Evolutionary conservation across 805 yeast genomes (phyloP), one percentile per base, ranked within the genome.

Genomic region (Candida sakaeoensis): DNA sequence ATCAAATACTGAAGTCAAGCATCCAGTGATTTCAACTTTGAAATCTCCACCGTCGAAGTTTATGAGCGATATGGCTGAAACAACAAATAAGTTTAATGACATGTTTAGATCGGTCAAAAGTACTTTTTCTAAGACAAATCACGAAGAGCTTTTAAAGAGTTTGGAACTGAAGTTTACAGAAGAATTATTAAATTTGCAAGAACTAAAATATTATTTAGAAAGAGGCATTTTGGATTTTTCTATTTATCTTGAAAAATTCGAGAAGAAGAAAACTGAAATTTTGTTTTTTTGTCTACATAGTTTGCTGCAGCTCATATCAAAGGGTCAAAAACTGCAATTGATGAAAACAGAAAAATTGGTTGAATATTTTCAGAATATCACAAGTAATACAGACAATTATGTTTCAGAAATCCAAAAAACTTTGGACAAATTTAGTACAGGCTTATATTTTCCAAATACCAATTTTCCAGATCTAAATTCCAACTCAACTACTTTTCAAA

Each of bases 361-460:
- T 0, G 40, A 50, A 2, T 46, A 46, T 2, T 49, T 61, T 31
- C 44, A 58, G 6, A 41, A 43, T 2, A 40, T 47, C 3, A 42
- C 52, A 13, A 55, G 54, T 38, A 44, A 46, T 12, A 44, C 54
- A 7, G 49, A 50, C 12, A 42, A 58, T 33, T 52, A 52, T 28
- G 38, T 40, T 5, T 42, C 37, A 2, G 72, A 65, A 25, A 57
- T 60, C 25, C 39, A 52, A 5, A 46, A 46, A 12, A 41, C 60
- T 17, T 15, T 64, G 3, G 46, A 45, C 2, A 39, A 48, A 12
- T 65, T 55, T 43, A 51, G 61, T 39, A 57, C 70, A 5, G 74
- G 74, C 1, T 57, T 68, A 5, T 69, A 63, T 45, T 61, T 61
- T 23, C 71, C 74, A 1, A 57, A 68, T 2, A 50, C 48, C 13